Percentiles rank a stretch among this genome's conserved stretches.
phyloP scores from a whole-genome alignment of 495 filamentous ascomycete species.

The Viridothelium virens region DNA sequence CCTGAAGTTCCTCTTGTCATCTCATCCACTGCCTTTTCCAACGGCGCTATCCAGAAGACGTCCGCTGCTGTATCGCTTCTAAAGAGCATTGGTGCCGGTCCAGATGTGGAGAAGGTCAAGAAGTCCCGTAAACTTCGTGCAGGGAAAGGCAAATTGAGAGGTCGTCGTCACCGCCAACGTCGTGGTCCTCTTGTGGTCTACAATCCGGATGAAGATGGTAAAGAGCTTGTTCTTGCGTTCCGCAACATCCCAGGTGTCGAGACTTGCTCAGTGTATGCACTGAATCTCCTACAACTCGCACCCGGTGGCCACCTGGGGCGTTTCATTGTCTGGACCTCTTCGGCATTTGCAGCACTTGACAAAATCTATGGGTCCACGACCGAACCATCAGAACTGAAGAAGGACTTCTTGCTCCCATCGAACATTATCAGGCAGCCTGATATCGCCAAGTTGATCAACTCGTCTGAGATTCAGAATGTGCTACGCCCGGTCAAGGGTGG shows the following conservation, averaged over 20 bases:
- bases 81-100: constrained; percentile 78
- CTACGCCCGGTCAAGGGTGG: constrained; percentile 82
- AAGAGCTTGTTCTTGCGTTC: constrained; percentile 83
- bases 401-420: constrained; percentile 92
- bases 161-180: constrained; percentile 90
- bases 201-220: constrained; percentile 85
- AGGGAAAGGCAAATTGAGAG: constrained; percentile 95
- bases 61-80: constrained; percentile 78
- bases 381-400: constrained; percentile 79
- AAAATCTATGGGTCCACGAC: constrained; percentile 89
- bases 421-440: constrained; percentile 86
- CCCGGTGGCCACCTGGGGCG: constrained; percentile 98
- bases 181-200: constrained; percentile 96
- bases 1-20: constrained; percentile 96
- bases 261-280: constrained; percentile 85
- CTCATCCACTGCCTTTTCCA: constrained; percentile 77
- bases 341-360: constrained; percentile 92
- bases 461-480: constrained; percentile 91
- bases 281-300: constrained; percentile 98
- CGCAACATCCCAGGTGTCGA: constrained; percentile 98
- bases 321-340: constrained; percentile 97
- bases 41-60: constrained; percentile 74
- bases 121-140: constrained; percentile 88
- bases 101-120: constrained; percentile 89
- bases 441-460: constrained; percentile 95